These are phyloP conservation scores for Diaporthe citri DNA, from an alignment of 2,329 filamentous ascomycete species.

Conservation along the genomic window DNA sequence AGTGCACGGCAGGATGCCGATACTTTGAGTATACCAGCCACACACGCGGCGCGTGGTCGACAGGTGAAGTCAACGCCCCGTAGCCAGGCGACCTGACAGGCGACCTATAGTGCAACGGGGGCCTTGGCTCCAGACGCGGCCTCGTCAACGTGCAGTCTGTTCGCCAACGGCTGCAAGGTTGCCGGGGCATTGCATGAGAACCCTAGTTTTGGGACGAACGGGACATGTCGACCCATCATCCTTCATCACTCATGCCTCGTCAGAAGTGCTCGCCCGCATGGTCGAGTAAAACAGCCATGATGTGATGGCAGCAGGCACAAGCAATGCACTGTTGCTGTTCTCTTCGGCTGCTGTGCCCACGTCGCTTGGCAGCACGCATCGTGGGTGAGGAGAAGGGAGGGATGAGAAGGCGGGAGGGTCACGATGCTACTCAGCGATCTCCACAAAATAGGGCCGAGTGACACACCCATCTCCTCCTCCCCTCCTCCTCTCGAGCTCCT, in stretches of 20 bases:
- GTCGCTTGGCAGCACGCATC: slow-evolving; percentile 15
- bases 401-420: background rate
- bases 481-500: too few species aligned
- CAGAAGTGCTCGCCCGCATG: slow-evolving; percentile 1
- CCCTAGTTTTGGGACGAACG: slow-evolving; percentile 27
- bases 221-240: slow-evolving; percentile 23
- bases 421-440: slow-evolving; percentile 15
- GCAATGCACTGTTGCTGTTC: background rate
- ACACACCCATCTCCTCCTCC: slow-evolving; percentile 1
- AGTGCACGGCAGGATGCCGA: background rate
- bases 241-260: slow-evolving; percentile 28
- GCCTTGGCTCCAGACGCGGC: slow-evolving; percentile 11
- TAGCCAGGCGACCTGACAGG: slow-evolving; percentile 2
- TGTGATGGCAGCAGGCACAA: slow-evolving; percentile 12
- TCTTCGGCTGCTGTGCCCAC: background rate
- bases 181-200: slow-evolving; percentile 26
- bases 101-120: background rate
- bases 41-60: background rate
- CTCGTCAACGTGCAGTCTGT: slow-evolving; percentile 14
- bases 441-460: slow-evolving; percentile 27
- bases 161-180: slow-evolving; percentile 32
- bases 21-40: slow-evolving; percentile 12
- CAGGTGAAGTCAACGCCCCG: background rate
- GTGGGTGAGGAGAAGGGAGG: background rate
- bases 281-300: slow-evolving; percentile 26